Percentiles rank a stretch among this genome's conserved stretches.
Conservation (phyloP, 176 grass and related monocot genomes). For the Dactylis glomerata region DNA sequence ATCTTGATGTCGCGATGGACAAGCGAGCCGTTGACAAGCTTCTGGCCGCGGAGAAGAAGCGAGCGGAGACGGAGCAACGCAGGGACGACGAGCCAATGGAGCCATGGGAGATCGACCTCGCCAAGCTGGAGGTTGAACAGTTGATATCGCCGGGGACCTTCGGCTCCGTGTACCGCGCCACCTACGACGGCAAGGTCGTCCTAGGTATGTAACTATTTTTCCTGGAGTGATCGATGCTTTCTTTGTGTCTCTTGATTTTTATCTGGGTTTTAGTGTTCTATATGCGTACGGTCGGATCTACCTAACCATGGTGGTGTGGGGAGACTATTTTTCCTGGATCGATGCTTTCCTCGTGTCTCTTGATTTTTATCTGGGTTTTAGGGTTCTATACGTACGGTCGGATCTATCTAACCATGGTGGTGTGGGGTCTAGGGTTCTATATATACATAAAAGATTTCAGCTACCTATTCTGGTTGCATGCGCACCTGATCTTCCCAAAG, state of each 20-base stretch:
- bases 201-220: neutral
- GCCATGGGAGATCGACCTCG: slow-evolving; percentile 1
- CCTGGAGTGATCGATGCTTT: neutral
- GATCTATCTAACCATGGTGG: too few species aligned
- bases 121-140: neutral
- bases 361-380: too few species aligned
- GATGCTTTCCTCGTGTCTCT: too few species aligned
- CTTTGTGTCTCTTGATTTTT: too few species aligned
- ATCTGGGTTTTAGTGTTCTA: too few species aligned
- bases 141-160: neutral
- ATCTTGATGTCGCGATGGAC: neutral
- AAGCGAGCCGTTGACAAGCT: neutral
- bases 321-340: too few species aligned
- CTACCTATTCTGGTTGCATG: neutral
- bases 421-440: too few species aligned
- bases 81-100: neutral
- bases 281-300: too few species aligned
- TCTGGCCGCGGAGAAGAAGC: neutral
- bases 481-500: neutral
- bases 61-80: neutral
- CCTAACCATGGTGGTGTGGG: too few species aligned
- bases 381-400: too few species aligned
- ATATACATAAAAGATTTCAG: too few species aligned
- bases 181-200: neutral
- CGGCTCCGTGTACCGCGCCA: neutral